Evolutionary conservation across 2,329 filamentous ascomycete species (phyloP).

Genomic region (Lizonia empirigonia): DNA sequence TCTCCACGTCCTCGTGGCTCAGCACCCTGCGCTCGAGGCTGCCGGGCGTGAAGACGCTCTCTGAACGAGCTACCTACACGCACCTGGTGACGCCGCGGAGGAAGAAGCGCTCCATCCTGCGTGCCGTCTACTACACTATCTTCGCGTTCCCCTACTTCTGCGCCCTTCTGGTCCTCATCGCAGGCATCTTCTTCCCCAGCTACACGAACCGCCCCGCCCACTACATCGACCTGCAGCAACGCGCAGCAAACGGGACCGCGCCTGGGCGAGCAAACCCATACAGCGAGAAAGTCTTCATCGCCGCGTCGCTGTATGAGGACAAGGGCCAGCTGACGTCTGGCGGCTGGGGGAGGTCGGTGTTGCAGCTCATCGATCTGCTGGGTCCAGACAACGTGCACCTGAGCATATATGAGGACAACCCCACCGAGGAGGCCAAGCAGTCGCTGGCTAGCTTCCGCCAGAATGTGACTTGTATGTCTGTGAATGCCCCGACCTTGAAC

Average conservation of each 20-base stretch:
- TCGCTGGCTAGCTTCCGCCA: constrained; percentile 61
- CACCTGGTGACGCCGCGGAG: constrained; percentile 43
- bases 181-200: constrained; percentile 59
- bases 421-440: constrained; percentile 60
- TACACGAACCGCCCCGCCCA: constrained; percentile 61
- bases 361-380: constrained; percentile 67
- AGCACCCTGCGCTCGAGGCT: constrained; percentile 24
- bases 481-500: background rate
- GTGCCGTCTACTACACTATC: constrained; percentile 39
- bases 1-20: constrained; percentile 35
- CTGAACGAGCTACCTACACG: constrained; percentile 37
- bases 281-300: constrained; percentile 74
- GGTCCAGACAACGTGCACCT: constrained; percentile 72
- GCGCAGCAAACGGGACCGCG: constrained; percentile 29
- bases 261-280: constrained; percentile 57
- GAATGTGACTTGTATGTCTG: constrained; percentile 52
- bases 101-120: constrained; percentile 39
- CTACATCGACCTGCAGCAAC: constrained; percentile 53
- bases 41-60: constrained; percentile 34
- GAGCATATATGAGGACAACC: constrained; percentile 76
- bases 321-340: constrained; percentile 65
- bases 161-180: constrained; percentile 50
- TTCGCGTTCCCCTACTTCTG: constrained; percentile 43
- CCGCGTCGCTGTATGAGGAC: constrained; percentile 71
- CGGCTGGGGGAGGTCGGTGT: constrained; percentile 66